Evolutionary conservation across 2,329 filamentous ascomycete species (phyloP), one percentile per base, ranked within the genome.

Genomic region (Hypomyces perniciosus): DNA sequence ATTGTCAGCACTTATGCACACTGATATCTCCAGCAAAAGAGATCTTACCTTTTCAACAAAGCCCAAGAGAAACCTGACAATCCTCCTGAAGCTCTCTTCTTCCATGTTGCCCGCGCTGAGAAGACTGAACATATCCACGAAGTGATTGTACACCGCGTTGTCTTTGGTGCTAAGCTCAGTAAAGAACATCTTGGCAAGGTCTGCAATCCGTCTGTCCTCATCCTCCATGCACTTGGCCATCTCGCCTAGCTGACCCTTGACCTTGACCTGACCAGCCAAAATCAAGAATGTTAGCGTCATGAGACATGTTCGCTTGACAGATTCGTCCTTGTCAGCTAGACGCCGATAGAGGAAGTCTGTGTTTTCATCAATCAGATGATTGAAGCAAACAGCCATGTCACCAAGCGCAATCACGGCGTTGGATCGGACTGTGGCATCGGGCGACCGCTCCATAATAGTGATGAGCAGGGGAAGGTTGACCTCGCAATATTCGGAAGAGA

Each of bases 161-260:
- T 99, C 93, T 74, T 99, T 99, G 59, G 90, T 96, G 55, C 91
- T 90, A 50, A 99, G 79, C 70, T 99, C 93, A 0, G 90, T 92
- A 70, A 99, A 99, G 81, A 99, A 99, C 92, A 97, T 97, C 53
- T 90, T 80, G 10, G 90, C 89, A 63, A 99, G 79, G 64, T 99
- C 93, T 1, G 91, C 88, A 56, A 97, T 96, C 55, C 88, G 83
- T 70, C 91, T 90, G 65, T 99, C 95, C n/a, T 85, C 83, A 63
- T 99, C 93, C 69, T 99, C 93, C 30, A 99, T 79, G 59, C 93
- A 99, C 73, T 99, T 99, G 51, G 93, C 93, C 93, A 99, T 99
- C 73, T 97, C 92, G 44, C 93, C 93, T 8, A 99, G 76, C 69
- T 99, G 93, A 28, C 93, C 93, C 76, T 99, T 99, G 69, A 99